Evolutionary conservation across 352 stramenopile species (phyloP), one percentile per base, ranked within the genome.

Genomic region (Phytophthora ohioensis): DNA sequence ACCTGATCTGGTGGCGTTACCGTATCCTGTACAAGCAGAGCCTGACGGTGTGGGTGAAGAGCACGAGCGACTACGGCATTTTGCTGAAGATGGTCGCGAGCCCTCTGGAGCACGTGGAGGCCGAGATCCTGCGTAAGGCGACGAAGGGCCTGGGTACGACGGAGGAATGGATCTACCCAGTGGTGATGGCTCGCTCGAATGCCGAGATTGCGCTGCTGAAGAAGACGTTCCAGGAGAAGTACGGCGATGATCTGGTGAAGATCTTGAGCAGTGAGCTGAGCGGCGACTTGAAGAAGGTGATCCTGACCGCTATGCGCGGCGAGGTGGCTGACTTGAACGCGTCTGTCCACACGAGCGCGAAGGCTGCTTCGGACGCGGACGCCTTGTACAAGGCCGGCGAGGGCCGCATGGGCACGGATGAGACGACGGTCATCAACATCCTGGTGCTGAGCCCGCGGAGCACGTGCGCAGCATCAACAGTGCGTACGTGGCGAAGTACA

Each of bases 141-240:
- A 92, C 81, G 43, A 88, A 90, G 73, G 84, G 84, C 12, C n/a
- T 63, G 2, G 83, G 81, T 58, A 92, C 84, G 10, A 78, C 56
- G 8, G 82, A 91, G 64, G 78, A 87, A 48, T 77, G 75, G 59
- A 80, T 91, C 52, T 91, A 87, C 72, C 84, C 81, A 8, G 52
- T 76, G 1, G 51, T 76, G 36, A 74, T 90, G 21, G 83, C 75
- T 56, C 83, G 86, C 61, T 85, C 85, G n/a, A 88, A 89, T 63
- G 56, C 53, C 13, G 85, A 91, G 57, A 82, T 93, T 57, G 75
- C 76, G 71, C 80, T 93, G 61, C 70, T 91, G 47, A 91, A 93
- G 83, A 90, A 91, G 79, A 85, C 83, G 2, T 91, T 80, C 71
- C 78, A 85, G 54, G 73, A 88, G 30, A 30, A 85, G 32, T 80